phyloP scores from a whole-genome alignment of 768 basidiomycete species.

The Tylopilus cervinicoccineus region DNA sequence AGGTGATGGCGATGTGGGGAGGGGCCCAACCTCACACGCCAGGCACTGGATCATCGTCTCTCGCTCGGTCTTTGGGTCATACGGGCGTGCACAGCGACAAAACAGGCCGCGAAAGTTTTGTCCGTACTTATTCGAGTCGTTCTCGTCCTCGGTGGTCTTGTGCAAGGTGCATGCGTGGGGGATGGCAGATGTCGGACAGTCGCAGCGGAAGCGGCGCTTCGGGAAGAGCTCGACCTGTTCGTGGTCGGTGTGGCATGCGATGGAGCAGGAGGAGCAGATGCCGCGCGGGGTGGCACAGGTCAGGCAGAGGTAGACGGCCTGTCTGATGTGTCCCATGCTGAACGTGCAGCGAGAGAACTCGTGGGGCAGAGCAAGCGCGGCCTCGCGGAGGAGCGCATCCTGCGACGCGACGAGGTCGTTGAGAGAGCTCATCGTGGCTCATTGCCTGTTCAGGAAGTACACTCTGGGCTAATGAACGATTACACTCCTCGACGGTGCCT shows the following conservation, averaged over 20 bases:
- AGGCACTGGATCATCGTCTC: slow-evolving; percentile 92
- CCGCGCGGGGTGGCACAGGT: slow-evolving; percentile 68
- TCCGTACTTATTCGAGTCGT: slow-evolving; percentile 59
- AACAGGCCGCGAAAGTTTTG: slow-evolving; percentile 71
- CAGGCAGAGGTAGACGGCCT: slow-evolving; percentile 79
- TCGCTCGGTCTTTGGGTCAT: slow-evolving; percentile 66
- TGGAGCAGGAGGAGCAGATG: slow-evolving; percentile 78
- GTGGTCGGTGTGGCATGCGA: slow-evolving; percentile 84
- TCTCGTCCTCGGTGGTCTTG: slow-evolving; percentile 47
- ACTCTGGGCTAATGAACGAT: neutral
- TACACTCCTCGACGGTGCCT: no score
- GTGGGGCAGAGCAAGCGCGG: slow-evolving; percentile 51
- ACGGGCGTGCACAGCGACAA: slow-evolving; percentile 70
- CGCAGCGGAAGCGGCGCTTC: slow-evolving; percentile 78
- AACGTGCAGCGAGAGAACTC: slow-evolving; percentile 68
- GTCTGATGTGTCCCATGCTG: slow-evolving; percentile 55
- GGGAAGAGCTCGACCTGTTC: slow-evolving; percentile 87
- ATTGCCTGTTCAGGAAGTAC: neutral
- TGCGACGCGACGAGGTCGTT: slow-evolving; percentile 25
- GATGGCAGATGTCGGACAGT: slow-evolving; percentile 71
- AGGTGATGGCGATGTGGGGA: neutral
- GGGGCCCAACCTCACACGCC: slow-evolving; percentile 62
- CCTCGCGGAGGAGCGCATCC: slow-evolving; percentile 30
- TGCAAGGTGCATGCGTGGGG: slow-evolving; percentile 64
- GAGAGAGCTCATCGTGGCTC: slow-evolving; percentile 43